These are phyloP conservation scores for Yarrowia yakushimensis DNA, from an alignment of 805 yeast species.

Conservation along the genomic window DNA sequence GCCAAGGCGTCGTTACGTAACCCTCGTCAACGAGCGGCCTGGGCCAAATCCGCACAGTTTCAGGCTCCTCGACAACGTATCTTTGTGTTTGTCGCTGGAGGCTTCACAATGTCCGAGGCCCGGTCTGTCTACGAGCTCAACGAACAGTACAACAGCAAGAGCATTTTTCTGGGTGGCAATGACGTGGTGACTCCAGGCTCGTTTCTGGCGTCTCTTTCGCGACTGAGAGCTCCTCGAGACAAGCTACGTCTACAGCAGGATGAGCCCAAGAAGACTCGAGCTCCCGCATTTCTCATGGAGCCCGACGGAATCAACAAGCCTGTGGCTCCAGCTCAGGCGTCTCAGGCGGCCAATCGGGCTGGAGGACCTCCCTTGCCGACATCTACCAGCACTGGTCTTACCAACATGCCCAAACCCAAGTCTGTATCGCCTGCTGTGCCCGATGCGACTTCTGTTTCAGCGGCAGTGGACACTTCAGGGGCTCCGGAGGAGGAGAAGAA, in stretches of 20 bases:
- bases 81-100: conserved; percentile 83
- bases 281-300: conserved; percentile 22
- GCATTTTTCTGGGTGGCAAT: conserved; percentile 78
- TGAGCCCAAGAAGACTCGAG: conserved; percentile 13
- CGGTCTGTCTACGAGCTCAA: conserved; percentile 72
- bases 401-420: conserved; percentile 1
- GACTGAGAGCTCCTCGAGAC: conserved; percentile 34
- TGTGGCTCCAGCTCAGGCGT: neutral
- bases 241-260: conserved; percentile 34
- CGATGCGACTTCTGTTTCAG: neutral
- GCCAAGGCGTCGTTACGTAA: conserved; percentile 55
- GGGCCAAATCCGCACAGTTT: conserved; percentile 54
- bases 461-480: neutral
- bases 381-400: neutral
- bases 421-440: neutral
- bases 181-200: conserved; percentile 50
- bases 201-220: conserved; percentile 36
- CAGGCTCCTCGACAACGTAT: conserved; percentile 55
- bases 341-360: neutral
- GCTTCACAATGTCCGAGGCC: conserved; percentile 77
- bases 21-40: conserved; percentile 68
- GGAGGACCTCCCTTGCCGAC: conserved; percentile 22
- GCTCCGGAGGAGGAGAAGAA: conserved; percentile 17
- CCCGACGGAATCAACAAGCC: conserved; percentile 16
- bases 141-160: conserved; percentile 53